phyloP scores from a whole-genome alignment of 1,139 yeast genomes.

The Pneumocystis wakefieldiae region DNA sequence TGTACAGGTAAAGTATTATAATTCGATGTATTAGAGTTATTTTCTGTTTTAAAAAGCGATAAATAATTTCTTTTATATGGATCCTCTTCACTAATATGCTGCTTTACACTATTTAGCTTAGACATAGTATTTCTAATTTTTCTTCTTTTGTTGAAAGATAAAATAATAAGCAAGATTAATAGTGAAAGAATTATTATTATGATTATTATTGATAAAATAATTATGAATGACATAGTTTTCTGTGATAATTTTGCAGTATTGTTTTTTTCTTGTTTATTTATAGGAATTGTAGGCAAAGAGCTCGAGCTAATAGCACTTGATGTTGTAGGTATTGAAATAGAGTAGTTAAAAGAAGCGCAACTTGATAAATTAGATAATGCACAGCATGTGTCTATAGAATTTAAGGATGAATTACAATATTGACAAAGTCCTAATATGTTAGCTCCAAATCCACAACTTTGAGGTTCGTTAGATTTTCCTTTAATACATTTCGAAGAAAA shows the following conservation, averaged over 20 bases:
- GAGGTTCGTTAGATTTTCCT: conserved; percentile 4
- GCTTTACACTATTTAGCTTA: neutral
- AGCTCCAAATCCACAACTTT: conserved; percentile 5
- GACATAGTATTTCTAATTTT: neutral
- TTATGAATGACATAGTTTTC: neutral
- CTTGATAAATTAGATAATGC: neutral
- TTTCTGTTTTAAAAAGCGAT: neutral
- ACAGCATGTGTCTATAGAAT: neutral
- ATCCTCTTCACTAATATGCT: neutral
- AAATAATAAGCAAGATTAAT: neutral
- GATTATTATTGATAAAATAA: neutral
- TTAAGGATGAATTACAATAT: conserved; percentile 2
- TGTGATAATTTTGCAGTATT: neutral
- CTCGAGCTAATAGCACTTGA: neutral
- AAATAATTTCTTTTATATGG: neutral
- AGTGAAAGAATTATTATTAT: neutral
- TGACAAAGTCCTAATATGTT: conserved; percentile 4
- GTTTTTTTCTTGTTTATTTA: neutral
- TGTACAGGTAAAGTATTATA: neutral
- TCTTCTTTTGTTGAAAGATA: neutral
- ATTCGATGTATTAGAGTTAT: neutral
- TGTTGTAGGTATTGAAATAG: neutral
- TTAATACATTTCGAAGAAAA: conserved; percentile 4
- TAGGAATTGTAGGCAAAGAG: neutral
- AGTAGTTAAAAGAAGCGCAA: neutral